Evolutionary conservation across 1,139 yeast genomes (phyloP), one percentile per base, ranked within the genome.

Genomic region (Suhomyces anneliseae): DNA sequence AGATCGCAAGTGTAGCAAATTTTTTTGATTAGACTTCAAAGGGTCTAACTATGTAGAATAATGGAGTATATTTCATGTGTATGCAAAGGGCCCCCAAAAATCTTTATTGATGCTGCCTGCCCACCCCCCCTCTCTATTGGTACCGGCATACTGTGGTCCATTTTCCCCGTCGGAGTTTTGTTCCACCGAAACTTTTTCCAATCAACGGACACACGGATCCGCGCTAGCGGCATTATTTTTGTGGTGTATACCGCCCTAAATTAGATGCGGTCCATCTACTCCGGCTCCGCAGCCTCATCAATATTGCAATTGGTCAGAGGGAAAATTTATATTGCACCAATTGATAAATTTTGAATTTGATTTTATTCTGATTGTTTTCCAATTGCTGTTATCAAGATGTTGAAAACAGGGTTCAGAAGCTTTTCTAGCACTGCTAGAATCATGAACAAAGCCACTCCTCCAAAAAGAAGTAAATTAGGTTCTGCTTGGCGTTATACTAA

Each of bases 401-500:
- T 46, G 43, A 35, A 44, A 44, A 35, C 42, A 40, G 49, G 44
- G 26, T 9, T 40, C 40, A 43, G 49, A 39, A 38, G 46, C 49
- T 46, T 46, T 35, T 36, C 49, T 29, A 40, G 40, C 51, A 48
- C 54, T 29, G 51, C 55, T 39, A 56, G 55, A 49, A 59, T 65
- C 50, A 47, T 60, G 53, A 40, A 44, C 46, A 46, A 48, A 27
- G 43, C 55, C n/a, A 46, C 47, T 31, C 44, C 45, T 14, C 42
- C 49, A 44, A 52, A 53, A 35, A 53, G 55, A 7, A 55, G 62
- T 6, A 54, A 59, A 12, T 50, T 65, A 42, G 55, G 60, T 34
- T 57, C 57, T 36, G 53, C 65, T 8, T 62, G 75, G 66, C 68
- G 59, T 43, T 66, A 60, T 50, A 57, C 74, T 39, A 65, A 65